Conservation (phyloP, 192 early-diverging fungal genomes). For the Rhizophagus sp. region DNA sequence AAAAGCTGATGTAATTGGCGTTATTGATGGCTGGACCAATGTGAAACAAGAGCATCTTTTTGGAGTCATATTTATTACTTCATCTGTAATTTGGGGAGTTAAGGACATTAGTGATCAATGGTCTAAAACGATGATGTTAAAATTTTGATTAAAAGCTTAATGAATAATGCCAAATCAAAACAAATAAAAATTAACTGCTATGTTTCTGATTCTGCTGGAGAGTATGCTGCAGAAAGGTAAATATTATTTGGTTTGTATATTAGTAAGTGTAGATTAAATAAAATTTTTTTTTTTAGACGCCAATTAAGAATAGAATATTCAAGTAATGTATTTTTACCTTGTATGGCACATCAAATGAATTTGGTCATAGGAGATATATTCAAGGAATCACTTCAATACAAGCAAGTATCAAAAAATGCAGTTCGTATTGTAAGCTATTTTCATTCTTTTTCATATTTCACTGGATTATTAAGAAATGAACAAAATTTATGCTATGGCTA, state of each 20-base stretch:
- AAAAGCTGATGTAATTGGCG: conserved; percentile 3
- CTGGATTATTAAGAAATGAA: conserved; percentile 23
- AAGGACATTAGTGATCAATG: background rate
- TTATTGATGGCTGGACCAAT: conserved; percentile 26
- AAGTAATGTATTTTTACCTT: conserved; percentile 10
- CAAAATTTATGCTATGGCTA: background rate
- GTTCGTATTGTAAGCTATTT: conserved; percentile 17
- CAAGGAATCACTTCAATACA: conserved; percentile 8
- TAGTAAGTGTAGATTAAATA: no score
- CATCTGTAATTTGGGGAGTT: background rate
- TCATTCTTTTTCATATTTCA: conserved; percentile 4
- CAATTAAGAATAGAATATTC: conserved; percentile 18
- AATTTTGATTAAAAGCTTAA: background rate
- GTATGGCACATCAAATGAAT: conserved; percentile 15
- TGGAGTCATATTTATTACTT: conserved; percentile 13
- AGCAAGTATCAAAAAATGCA: conserved; percentile 13
- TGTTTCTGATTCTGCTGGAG: no score
- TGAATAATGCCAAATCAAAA: conserved; percentile 9
- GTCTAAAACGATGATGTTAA: conserved; percentile 19
- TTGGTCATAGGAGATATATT: conserved; percentile 16
- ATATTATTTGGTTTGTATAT: background rate
- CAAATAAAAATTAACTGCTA: conserved; percentile 18
- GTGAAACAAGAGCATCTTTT: conserved; percentile 13
- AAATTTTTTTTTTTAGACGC: background rate
- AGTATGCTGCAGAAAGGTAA: conserved; percentile 8